Evolutionary conservation across 495 filamentous ascomycete species (phyloP).

Genomic region (Penicillium bialowiezense): DNA sequence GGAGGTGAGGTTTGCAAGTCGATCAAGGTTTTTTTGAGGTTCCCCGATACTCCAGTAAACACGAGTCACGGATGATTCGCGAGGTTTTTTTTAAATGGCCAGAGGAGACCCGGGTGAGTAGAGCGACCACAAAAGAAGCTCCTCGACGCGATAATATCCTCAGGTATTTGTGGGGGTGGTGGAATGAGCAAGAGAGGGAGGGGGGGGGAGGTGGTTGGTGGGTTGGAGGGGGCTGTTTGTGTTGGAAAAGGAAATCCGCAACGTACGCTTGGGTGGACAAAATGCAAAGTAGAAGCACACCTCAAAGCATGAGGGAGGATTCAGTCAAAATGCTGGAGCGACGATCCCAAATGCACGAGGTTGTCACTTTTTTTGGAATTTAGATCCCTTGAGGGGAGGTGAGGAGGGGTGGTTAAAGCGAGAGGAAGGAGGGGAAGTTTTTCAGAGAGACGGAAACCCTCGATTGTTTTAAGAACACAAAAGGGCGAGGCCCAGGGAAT

Average conservation of each 20-base stretch:
- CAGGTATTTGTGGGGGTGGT: conserved; percentile 6
- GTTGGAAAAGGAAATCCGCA: conserved; percentile 12
- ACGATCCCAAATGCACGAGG: conserved; percentile 26
- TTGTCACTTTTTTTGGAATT: conserved; percentile 23
- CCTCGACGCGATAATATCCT: background rate
- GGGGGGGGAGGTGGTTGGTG: conserved; percentile 13
- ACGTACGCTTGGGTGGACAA: conserved; percentile 45
- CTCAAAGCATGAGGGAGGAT: conserved; percentile 39
- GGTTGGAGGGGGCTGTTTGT: conserved; percentile 15
- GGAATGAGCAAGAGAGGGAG: too few relatives aligned
- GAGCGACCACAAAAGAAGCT: background rate
- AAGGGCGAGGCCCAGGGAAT: conserved; percentile 1
- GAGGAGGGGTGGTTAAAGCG: conserved; percentile 29
- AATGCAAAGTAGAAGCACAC: conserved; percentile 30
- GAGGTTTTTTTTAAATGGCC: conserved; percentile 3
- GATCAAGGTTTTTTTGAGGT: conserved; percentile 10
- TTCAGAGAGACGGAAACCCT: conserved; percentile 27
- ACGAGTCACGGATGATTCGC: conserved; percentile 2
- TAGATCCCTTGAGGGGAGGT: conserved; percentile 19
- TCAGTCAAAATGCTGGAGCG: conserved; percentile 19
- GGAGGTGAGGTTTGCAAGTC: background rate
- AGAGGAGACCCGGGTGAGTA: conserved; percentile 6
- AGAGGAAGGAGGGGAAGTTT: conserved; percentile 23
- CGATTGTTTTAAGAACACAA: conserved; percentile 4
- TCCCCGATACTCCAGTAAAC: conserved; percentile 11